phyloP scores from a whole-genome alignment of 805 yeast genomes.

The Diddensiella transvaalensis region DNA sequence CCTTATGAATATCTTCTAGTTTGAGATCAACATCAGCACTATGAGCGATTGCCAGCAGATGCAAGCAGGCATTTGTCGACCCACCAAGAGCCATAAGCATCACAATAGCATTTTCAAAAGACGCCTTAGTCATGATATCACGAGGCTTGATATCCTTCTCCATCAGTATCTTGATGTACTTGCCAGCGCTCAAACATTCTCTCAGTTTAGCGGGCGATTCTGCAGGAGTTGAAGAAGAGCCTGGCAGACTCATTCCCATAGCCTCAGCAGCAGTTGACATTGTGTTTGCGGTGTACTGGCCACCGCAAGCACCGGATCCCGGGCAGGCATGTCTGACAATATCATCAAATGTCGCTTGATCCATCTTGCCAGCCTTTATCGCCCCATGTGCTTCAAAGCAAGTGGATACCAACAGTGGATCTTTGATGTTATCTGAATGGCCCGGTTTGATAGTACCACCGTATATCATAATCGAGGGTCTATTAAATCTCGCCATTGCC shows the following conservation, averaged over 20 bases:
- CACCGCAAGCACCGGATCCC: conserved; percentile 98
- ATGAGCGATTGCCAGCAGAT: conserved; percentile 87
- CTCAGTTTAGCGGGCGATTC: conserved; percentile 67
- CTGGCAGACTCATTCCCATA: conserved; percentile 88
- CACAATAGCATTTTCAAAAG: conserved; percentile 91
- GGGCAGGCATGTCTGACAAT: conserved; percentile 88
- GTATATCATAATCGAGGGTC: conserved; percentile 83
- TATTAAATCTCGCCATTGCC: conserved; percentile 87
- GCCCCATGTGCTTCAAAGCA: conserved; percentile 95
- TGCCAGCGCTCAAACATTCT: conserved; percentile 80
- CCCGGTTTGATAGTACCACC: conserved; percentile 94
- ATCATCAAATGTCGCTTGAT: conserved; percentile 70
- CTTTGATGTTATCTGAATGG: conserved; percentile 44
- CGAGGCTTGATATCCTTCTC: conserved; percentile 73
- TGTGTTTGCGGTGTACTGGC: conserved; percentile 98
- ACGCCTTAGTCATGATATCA: conserved; percentile 83
- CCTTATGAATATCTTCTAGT: conserved; percentile 90
- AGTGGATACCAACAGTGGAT: conserved; percentile 83
- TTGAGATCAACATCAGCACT: conserved; percentile 80
- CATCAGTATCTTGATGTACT: conserved; percentile 73
- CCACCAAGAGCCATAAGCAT: conserved; percentile 95
- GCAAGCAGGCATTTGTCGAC: conserved; percentile 92
- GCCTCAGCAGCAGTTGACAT: conserved; percentile 98
- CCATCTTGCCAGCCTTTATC: conserved; percentile 67
- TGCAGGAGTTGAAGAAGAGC: conserved; percentile 88